Evolutionary conservation across 2,329 filamentous ascomycete species (phyloP).

Genomic region (Metarhizium anisopliae): DNA sequence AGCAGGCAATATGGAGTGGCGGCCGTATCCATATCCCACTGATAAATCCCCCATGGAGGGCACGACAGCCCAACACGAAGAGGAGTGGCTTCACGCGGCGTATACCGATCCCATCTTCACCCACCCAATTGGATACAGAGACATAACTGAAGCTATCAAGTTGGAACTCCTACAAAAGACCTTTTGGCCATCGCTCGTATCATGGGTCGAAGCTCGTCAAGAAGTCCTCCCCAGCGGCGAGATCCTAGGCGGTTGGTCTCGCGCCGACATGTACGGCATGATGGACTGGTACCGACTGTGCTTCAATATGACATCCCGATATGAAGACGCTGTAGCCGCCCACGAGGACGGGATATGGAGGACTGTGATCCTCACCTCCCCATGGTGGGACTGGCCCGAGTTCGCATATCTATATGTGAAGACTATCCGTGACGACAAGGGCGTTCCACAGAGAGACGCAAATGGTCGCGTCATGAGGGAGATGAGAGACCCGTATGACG

Average conservation of each 20-base stretch:
- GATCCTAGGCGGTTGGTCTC: constrained; percentile 15
- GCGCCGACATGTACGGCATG: constrained; percentile 17
- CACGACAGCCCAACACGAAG: constrained; percentile 13
- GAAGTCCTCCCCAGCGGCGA: constrained; percentile 12
- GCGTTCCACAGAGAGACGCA: neutral
- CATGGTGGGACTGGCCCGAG: constrained; percentile 19
- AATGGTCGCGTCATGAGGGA: constrained; percentile 6
- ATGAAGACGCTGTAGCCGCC: constrained; percentile 10
- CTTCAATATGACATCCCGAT: constrained; percentile 10
- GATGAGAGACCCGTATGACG: constrained; percentile 7
- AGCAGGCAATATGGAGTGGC: constrained; percentile 2
- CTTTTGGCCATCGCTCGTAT: constrained; percentile 19
- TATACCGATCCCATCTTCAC: constrained; percentile 12
- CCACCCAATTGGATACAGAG: constrained; percentile 7
- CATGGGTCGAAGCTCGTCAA: constrained; percentile 14
- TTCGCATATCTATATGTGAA: constrained; percentile 13
- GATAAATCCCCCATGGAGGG: constrained; percentile 15
- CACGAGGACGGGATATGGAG: constrained; percentile 17
- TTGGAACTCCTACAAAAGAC: constrained; percentile 12
- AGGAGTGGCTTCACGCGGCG: constrained; percentile 13
- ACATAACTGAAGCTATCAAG: constrained; percentile 11
- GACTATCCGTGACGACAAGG: constrained; percentile 7
- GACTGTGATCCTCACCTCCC: constrained; percentile 12
- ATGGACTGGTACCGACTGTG: constrained; percentile 20
- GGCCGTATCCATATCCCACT: constrained; percentile 12